Evolutionary conservation across 768 basidiomycete genomes (phyloP), one percentile per base, ranked within the genome.

Genomic region (Suillus hirtellus): DNA sequence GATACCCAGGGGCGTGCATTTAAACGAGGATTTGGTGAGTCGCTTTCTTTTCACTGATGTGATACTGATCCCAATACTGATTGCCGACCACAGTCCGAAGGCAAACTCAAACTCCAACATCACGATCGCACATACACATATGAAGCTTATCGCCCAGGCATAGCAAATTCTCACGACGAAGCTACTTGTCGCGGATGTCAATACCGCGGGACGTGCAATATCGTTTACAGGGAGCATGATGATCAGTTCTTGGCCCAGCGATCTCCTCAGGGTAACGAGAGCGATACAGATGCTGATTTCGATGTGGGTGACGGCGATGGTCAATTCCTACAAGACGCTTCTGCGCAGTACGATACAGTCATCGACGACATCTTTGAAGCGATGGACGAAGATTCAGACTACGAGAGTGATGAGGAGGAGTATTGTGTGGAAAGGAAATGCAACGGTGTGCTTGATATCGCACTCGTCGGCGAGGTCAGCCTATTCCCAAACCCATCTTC

Each of bases 381-480:
- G 34, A 63, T 38, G 47, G 63, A 65, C 2, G 43, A 60, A 50
- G 66, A 69, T 53, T 56, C 71, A 61, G 70, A 74, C 34, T 63
- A 72, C 8, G 65, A 61, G 1, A 56, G 60, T 12, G 74, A 65
- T 14, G 66, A 63, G 1, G 73, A 75, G 40, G 73, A 75, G 42
- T 70, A 72, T 53, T 65, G 65, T 14, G 61, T 77, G 53, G 60
- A 37, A 15, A 67, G 71, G 17, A 71, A 68, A 40, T 90, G 90
- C 60, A 71, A 76, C 38, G 88, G 89, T 1, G 79, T 89, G 5
- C 74, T 74, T 61, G 89, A 91, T 66, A 82, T 87, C 53, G 77
- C 89, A 37, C 72, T 90, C 65, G 83, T 82, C 14, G 89, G 89
- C 60, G 80, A 82, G 74, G 86, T 87, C 62, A 64, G 77, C 70